Evolutionary conservation across 495 filamentous ascomycete genomes (phyloP).

Genomic region (Penicillium antarcticum): DNA sequence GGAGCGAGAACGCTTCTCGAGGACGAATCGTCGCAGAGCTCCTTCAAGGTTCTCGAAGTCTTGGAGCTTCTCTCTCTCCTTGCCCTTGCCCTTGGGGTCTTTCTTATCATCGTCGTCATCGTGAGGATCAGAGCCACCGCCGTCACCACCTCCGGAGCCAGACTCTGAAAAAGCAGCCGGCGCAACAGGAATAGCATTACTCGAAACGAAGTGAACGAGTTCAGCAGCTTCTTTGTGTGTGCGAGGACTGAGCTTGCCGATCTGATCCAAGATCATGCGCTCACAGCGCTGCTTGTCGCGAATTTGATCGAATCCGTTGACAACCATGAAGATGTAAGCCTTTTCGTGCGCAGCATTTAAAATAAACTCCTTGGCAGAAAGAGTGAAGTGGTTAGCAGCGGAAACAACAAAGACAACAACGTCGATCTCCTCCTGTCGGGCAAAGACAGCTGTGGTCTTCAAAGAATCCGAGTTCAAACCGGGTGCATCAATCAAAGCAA

Average conservation of each 20-base stretch:
- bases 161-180: slow-evolving; percentile 49
- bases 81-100: slow-evolving; percentile 74
- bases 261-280: slow-evolving; percentile 88
- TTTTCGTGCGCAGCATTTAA: slow-evolving; percentile 93
- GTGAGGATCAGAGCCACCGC: slow-evolving; percentile 47
- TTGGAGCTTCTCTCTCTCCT: slow-evolving; percentile 78
- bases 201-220: slow-evolving; percentile 96
- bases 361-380: slow-evolving; percentile 95
- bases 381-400: slow-evolving; percentile 94
- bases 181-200: slow-evolving; percentile 80
- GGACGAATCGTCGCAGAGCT: slow-evolving; percentile 86
- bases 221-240: slow-evolving; percentile 92
- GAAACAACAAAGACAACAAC: slow-evolving; percentile 98
- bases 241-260: slow-evolving; percentile 75
- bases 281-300: slow-evolving; percentile 82
- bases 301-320: slow-evolving; percentile 95
- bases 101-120: slow-evolving; percentile 57
- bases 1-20: slow-evolving; percentile 91
- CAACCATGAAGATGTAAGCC: slow-evolving; percentile 98
- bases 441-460: slow-evolving; percentile 96
- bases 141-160: slow-evolving; percentile 54
- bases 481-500: slow-evolving; percentile 94
- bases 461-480: slow-evolving; percentile 93
- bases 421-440: slow-evolving; percentile 96
- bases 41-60: slow-evolving; percentile 89